Conservation (phyloP, 1,284 basidiomycete species). For the Naganishia sp. region DNA sequence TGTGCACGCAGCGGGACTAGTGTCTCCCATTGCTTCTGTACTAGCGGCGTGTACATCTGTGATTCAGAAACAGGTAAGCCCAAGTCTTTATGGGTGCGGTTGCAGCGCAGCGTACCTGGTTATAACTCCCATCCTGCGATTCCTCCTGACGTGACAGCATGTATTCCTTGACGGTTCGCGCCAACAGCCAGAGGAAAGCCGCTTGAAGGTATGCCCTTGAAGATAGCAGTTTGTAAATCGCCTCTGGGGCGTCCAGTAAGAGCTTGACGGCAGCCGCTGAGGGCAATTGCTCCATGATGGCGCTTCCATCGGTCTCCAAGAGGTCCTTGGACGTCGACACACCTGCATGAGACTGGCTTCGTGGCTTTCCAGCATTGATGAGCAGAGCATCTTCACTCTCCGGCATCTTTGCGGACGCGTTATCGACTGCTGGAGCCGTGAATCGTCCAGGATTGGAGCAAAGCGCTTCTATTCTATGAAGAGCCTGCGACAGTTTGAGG, state of each 20-base stretch:
- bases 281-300: conserved; percentile 66
- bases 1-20: conserved; percentile 79
- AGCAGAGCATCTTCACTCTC: conserved; percentile 38
- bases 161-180: conserved; percentile 65
- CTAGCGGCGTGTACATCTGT: conserved; percentile 63
- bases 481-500: conserved; percentile 54
- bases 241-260: conserved; percentile 52
- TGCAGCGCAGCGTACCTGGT: conserved; percentile 39
- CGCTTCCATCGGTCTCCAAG: conserved; percentile 1
- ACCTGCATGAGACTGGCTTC: conserved; percentile 31
- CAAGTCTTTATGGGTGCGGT: background rate
- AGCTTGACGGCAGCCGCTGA: conserved; percentile 84
- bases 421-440: background rate
- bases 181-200: conserved; percentile 81
- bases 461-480: conserved; percentile 43
- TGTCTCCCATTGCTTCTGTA: conserved; percentile 85
- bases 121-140: conserved; percentile 35
- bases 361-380: conserved; percentile 17
- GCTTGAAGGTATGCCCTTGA: conserved; percentile 74
- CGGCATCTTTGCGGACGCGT: background rate
- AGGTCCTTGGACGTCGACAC: background rate
- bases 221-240: conserved; percentile 77
- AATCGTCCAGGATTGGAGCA: conserved; percentile 42
- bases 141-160: conserved; percentile 40
- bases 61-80: background rate